Percentiles rank a stretch among this genome's conserved stretches.
phyloP scores from a whole-genome alignment of 2,329 filamentous ascomycete species.

The Curvularia verruculosa region DNA sequence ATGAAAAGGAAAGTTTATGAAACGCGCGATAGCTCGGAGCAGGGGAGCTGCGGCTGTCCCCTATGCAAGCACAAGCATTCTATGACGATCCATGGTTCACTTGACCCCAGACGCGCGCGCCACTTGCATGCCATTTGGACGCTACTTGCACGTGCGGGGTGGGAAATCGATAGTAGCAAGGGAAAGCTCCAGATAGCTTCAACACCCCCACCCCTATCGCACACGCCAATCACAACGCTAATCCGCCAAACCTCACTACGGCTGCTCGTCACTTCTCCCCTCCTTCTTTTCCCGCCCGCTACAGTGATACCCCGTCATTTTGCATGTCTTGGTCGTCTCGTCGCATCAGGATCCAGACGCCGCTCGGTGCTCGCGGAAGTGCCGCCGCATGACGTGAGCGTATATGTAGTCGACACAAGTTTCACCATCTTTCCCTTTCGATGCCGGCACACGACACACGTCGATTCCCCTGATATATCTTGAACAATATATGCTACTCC shows the following conservation, averaged over 20 bases:
- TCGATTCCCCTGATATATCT: conserved; percentile 12
- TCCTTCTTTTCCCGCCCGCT: background rate
- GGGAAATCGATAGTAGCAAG: conserved; percentile 14
- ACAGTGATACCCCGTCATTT: background rate
- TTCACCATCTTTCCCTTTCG: conserved; percentile 29
- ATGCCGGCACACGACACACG: conserved; percentile 36
- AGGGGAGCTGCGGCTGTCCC: conserved; percentile 2
- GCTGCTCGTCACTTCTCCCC: background rate
- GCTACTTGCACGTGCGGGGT: conserved; percentile 20
- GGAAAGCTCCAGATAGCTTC: conserved; percentile 1
- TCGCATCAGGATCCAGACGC: conserved; percentile 1
- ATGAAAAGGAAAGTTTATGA: background rate
- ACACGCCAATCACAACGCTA: background rate
- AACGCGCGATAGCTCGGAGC: background rate
- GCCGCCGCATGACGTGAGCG: conserved; percentile 40
- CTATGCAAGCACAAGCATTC: conserved; percentile 7
- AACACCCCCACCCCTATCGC: background rate
- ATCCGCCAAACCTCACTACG: conserved; percentile 1
- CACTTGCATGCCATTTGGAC: conserved; percentile 11
- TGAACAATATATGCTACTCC: conserved; percentile 3
- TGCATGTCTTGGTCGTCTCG: background rate
- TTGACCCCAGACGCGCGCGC: conserved; percentile 9
- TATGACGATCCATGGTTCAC: conserved; percentile 19
- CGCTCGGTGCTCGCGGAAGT: conserved; percentile 7
- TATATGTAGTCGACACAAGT: conserved; percentile 30